These are phyloP conservation scores for Oenanthe javanica DNA, from an alignment of 140 eudicot species.

Conservation along the genomic window DNA sequence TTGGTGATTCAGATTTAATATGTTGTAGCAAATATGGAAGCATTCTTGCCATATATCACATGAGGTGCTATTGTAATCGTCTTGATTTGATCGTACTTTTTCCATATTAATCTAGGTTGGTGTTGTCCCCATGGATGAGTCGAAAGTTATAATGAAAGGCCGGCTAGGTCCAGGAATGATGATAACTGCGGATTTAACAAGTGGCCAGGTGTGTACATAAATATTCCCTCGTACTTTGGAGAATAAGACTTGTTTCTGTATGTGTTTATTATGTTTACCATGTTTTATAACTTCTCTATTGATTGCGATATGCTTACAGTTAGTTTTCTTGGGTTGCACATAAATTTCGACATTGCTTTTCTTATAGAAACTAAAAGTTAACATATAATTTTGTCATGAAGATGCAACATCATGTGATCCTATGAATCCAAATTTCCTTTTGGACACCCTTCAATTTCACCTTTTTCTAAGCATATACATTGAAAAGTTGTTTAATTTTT, in stretches of 20 bases:
- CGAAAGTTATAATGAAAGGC: slow-evolving; percentile 94
- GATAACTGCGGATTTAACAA: slow-evolving; percentile 75
- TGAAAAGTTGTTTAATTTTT: not conserved
- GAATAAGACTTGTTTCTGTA: not conserved
- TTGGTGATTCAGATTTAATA: not conserved
- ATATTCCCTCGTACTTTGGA: not conserved
- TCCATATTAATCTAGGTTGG: slow-evolving; percentile 62
- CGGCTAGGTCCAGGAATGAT: slow-evolving; percentile 99
- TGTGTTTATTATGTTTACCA: not conserved
- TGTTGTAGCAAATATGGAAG: not conserved
- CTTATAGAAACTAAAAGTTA: not conserved
- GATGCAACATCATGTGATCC: not conserved
- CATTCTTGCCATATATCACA: not conserved
- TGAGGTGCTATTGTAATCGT: not conserved
- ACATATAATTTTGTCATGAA: not conserved
- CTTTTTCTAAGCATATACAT: not conserved
- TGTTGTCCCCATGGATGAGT: slow-evolving; percentile 88
- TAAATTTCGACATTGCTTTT: not conserved
- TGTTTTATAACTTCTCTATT: not conserved
- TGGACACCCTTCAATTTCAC: not conserved
- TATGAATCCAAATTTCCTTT: not conserved
- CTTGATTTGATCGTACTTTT: slow-evolving; percentile 15
- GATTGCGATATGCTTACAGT: not conserved
- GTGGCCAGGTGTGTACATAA: slow-evolving; percentile 76
- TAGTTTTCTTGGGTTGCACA: not conserved